Evolutionary conservation across 345 rosid species (phyloP), one percentile per base, ranked within the genome.

Genomic region (Jatropha curcas): DNA sequence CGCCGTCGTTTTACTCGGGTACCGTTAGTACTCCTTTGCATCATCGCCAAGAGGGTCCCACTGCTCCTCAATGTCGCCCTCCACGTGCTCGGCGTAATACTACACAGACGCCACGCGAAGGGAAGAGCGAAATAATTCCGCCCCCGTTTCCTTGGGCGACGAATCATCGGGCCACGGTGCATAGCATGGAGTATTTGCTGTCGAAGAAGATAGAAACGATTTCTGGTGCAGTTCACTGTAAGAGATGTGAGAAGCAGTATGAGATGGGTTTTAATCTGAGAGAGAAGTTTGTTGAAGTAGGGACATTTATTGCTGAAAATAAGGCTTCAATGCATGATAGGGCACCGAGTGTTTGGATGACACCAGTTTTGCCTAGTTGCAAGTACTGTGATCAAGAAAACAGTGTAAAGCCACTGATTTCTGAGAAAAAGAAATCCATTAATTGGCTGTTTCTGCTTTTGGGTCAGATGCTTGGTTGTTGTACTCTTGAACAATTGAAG

Each of bases 361-460:
- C 43, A 39, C 96, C 98, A 2, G 71, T 30, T 27, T 57, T 83
- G 71, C 82, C 71, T 5, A 70, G 63, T 6, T 95, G 98, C 71
- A 72, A 45, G 71, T 66, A 65, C 3, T 92, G 97, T 52, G 76
- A 78, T 10, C 90, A 83, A 34, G 89, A 84, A 13, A 88, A 85
- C 53, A 70, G 89, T 45, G 87, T 56, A 13, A 88, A 81, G 78
- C 95, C 98, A 0, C 82, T 90, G 76, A 79, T 89, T 20, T 58
- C 88, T 0, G 81, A 68, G 16, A 65, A 86, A 77, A 92, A 89
- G 76, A 66, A 78, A 62, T 14, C 65, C 22, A 92, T 92, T 28
- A 94, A 92, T 72, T 94, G 98, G 98, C 76, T 94, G 74, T 94
- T 94, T 75, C 72, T 94, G 86, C 81, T 94, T 25, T 78, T 90